A percentile compares a stretch with the other conserved stretches of the same genome.
Evolutionary conservation across 257 asterid species (phyloP).

Genomic region (Osmanthus fragrans): DNA sequence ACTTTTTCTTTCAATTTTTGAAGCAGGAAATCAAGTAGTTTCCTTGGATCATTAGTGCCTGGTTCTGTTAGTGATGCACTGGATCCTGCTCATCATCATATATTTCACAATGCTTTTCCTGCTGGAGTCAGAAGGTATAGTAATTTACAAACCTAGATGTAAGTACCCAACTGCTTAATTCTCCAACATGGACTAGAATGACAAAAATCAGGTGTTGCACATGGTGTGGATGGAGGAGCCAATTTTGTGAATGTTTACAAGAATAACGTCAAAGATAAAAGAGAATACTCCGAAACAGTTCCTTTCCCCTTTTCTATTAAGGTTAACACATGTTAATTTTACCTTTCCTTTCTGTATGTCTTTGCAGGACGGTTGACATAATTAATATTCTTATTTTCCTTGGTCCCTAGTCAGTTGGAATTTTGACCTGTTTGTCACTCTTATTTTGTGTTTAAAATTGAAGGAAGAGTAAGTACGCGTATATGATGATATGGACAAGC

Average conservation of each 20-base stretch:
- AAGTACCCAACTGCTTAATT: constrained; percentile 12
- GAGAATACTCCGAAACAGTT: background rate
- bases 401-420: background rate
- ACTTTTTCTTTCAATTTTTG: constrained; percentile 33
- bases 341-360: constrained; percentile 2
- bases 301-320: background rate
- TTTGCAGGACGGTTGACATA: background rate
- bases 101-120: constrained; percentile 76
- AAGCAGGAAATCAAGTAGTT: constrained; percentile 60
- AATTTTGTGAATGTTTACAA: constrained; percentile 4
- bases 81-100: constrained; percentile 82
- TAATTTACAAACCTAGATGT: constrained; percentile 14
- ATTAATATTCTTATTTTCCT: background rate
- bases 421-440: background rate
- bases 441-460: background rate
- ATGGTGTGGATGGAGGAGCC: background rate
- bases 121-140: constrained; percentile 79
- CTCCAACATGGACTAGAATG: constrained; percentile 3
- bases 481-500: no score
- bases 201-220: constrained; percentile 3
- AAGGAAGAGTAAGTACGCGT: no score
- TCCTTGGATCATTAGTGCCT: constrained; percentile 81
- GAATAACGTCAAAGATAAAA: background rate
- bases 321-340: background rate
- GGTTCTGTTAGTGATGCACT: constrained; percentile 69